A percentile compares a stretch with the other conserved stretches of the same genome.
Conservation (phyloP, 805 yeast species). For the Aciculoconidium aculeatum region DNA sequence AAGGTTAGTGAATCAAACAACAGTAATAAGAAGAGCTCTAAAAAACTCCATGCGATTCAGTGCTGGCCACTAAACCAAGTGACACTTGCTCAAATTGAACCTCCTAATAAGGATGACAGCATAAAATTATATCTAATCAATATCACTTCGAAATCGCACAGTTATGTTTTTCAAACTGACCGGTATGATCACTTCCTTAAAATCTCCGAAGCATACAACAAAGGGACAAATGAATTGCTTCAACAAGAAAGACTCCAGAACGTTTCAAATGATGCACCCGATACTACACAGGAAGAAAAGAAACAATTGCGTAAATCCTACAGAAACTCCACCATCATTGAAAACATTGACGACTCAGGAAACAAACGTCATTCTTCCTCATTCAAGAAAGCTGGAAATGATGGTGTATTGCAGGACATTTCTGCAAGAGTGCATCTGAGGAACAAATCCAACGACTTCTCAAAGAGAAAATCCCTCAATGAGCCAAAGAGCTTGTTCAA, state of each 20-base stretch:
- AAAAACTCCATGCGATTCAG: slow-evolving; percentile 57
- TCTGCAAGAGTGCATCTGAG: slow-evolving; percentile 59
- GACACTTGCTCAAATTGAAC: slow-evolving; percentile 34
- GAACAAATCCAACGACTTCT: slow-evolving; percentile 45
- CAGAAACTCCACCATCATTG: slow-evolving; percentile 49
- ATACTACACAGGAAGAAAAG: slow-evolving; percentile 29
- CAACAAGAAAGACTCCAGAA: slow-evolving; percentile 23
- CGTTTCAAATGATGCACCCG: slow-evolving; percentile 5
- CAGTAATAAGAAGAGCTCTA: slow-evolving; percentile 19
- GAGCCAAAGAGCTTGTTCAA: slow-evolving; percentile 30
- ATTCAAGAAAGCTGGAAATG: slow-evolving; percentile 26
- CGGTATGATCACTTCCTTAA: slow-evolving; percentile 50
- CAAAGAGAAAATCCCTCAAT: slow-evolving; percentile 10
- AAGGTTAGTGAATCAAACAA: slow-evolving; percentile 32
- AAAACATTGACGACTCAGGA: slow-evolving; percentile 22
- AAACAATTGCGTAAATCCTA: slow-evolving; percentile 36
- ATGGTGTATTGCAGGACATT: slow-evolving; percentile 49
- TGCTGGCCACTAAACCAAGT: slow-evolving; percentile 74
- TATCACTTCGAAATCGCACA: slow-evolving; percentile 41
- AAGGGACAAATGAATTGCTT: slow-evolving; percentile 51
- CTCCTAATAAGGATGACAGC: slow-evolving; percentile 18
- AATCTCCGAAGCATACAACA: slow-evolving; percentile 49
- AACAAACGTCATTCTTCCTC: slow-evolving; percentile 18
- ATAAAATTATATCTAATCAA: slow-evolving; percentile 36
- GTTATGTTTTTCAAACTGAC: slow-evolving; percentile 58